phyloP scores from a whole-genome alignment of 192 early-diverging fungal genomes.

The Allomyces macrogynus region DNA sequence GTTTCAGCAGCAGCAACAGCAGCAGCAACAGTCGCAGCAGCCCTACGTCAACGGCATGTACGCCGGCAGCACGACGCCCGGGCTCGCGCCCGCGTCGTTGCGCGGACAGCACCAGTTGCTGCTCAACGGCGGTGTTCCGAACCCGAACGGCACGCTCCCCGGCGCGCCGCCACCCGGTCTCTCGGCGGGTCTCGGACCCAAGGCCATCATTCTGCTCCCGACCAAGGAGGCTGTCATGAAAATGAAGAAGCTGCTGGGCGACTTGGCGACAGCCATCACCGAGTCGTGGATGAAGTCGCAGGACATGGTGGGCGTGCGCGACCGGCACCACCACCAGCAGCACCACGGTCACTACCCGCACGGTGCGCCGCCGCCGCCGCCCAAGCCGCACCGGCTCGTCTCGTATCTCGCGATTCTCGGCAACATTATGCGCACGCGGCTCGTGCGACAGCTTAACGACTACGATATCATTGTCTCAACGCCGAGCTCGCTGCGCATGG shows the following conservation, averaged over 20 bases:
- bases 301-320: not conserved
- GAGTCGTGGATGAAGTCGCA: not conserved
- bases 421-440: not conserved
- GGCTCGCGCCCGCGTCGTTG: not conserved
- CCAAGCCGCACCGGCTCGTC: not conserved
- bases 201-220: not conserved
- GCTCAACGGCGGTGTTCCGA: not conserved
- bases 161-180: no score
- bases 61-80: no score
- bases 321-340: no score
- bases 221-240: not conserved
- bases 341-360: no score
- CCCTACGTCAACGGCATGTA: not conserved
- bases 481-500: not conserved
- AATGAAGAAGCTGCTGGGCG: not conserved
- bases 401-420: not conserved
- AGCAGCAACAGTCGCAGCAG: not conserved
- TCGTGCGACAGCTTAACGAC: not conserved
- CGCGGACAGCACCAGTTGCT: not conserved
- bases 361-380: no score
- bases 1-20: not conserved
- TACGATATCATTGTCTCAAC: not conserved
- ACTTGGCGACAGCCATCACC: not conserved
- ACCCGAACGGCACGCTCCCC: not conserved
- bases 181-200: not conserved